These are phyloP conservation scores for Aspergillus sparsus DNA, from an alignment of 495 filamentous ascomycete genomes.

Conservation along the genomic window DNA sequence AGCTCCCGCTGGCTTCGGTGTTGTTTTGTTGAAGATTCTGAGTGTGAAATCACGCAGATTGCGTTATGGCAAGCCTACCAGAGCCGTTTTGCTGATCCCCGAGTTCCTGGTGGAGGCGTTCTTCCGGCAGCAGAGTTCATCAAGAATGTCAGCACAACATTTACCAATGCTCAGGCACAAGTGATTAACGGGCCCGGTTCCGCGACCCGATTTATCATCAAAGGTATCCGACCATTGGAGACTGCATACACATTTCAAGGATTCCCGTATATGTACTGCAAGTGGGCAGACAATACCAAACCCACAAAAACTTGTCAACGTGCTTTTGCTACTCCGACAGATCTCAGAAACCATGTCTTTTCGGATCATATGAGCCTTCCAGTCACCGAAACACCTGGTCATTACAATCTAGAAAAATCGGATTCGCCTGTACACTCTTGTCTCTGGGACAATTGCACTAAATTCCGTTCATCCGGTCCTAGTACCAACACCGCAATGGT, in stretches of 20 bases:
- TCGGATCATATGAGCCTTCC: constrained; percentile 64
- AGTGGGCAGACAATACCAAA: constrained; percentile 52
- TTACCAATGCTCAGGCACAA: constrained; percentile 75
- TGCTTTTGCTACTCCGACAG: constrained; percentile 59
- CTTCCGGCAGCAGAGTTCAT: constrained; percentile 95
- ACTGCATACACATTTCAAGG: constrained; percentile 70
- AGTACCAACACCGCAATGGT: constrained; percentile 48
- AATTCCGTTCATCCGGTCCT: constrained; percentile 41
- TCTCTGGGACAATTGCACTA: constrained; percentile 42
- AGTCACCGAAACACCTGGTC: constrained; percentile 48
- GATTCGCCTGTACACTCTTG: constrained; percentile 41
- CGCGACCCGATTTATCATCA: constrained; percentile 86
- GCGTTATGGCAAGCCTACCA: constrained; percentile 97
- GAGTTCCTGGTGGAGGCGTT: constrained; percentile 54
- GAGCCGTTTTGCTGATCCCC: constrained; percentile 64
- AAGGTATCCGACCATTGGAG: constrained; percentile 79
- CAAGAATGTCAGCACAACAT: constrained; percentile 84
- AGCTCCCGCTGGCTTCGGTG: constrained; percentile 76
- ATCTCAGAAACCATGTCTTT: constrained; percentile 76
- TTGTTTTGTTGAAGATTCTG: constrained; percentile 77
- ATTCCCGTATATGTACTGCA: constrained; percentile 57
- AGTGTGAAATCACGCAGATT: constrained; percentile 91
- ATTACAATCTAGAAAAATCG: constrained; percentile 50
- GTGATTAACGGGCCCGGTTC: constrained; percentile 60
- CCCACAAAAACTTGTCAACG: constrained; percentile 55